These are phyloP conservation scores for Prunus yedoensis DNA, from an alignment of 331 rosid genomes.

Conservation along the genomic window DNA sequence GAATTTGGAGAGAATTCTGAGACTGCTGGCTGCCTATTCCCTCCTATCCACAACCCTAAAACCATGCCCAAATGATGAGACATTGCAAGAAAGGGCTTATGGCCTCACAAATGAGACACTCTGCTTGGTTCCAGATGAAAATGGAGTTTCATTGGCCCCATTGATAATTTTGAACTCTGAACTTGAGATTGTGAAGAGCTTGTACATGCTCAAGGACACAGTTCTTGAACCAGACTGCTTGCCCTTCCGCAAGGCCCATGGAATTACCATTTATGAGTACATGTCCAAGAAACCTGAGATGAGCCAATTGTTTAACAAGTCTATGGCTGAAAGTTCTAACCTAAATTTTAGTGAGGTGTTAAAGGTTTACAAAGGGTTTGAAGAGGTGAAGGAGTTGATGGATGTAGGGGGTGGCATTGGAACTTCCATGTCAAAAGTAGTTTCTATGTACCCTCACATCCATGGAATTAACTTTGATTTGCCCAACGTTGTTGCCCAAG, in stretches of 20 bases:
- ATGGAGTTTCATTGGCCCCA: neutral
- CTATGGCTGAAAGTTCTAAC: neutral
- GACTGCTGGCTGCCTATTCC: neutral
- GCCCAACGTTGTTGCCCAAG: neutral
- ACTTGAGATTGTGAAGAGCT: neutral
- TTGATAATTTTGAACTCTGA: neutral
- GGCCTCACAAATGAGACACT: conserved; percentile 2
- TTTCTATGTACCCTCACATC: conserved; percentile 1
- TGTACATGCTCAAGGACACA: neutral
- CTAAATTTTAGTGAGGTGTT: neutral
- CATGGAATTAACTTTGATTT: conserved; percentile 6
- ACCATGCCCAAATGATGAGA: neutral
- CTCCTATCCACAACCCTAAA: conserved; percentile 1
- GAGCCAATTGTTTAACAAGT: neutral
- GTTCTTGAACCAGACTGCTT: neutral
- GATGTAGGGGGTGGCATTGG: conserved; percentile 10
- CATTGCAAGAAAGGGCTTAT: neutral
- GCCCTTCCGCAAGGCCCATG: neutral
- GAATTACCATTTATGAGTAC: neutral
- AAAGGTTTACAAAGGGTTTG: neutral
- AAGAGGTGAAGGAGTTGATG: conserved; percentile 5
- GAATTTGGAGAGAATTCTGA: conserved; percentile 7
- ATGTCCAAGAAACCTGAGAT: neutral
- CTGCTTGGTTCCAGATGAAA: conserved; percentile 5
- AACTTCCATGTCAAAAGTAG: neutral